phyloP scores from a whole-genome alignment of 768 basidiomycete genomes.

The Cystobasidium tubakii region DNA sequence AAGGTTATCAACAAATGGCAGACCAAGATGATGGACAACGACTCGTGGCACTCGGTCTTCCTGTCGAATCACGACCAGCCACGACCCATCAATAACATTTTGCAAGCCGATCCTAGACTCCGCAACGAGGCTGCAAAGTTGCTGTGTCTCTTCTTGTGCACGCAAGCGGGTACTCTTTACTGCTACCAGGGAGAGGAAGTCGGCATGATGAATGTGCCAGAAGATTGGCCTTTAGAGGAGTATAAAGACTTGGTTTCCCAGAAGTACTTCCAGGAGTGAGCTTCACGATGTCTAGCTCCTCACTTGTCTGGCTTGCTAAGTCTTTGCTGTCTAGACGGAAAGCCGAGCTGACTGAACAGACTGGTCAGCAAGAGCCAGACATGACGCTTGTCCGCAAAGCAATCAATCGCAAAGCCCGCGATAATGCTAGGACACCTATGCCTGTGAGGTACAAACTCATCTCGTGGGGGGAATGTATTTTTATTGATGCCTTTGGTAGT shows the following conservation, averaged over 20 bases:
- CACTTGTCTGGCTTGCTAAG: not conserved
- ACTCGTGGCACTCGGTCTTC: slow-evolving; percentile 2
- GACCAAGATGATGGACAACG: not conserved
- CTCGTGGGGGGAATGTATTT: too few species aligned
- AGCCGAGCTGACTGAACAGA: not conserved
- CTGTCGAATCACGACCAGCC: slow-evolving; percentile 61
- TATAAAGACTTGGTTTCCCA: slow-evolving; percentile 63
- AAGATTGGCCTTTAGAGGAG: slow-evolving; percentile 64
- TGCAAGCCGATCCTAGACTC: slow-evolving; percentile 52
- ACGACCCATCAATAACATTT: slow-evolving; percentile 33
- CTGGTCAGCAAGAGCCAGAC: slow-evolving; percentile 19
- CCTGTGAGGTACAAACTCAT: not conserved
- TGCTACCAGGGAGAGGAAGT: slow-evolving; percentile 72
- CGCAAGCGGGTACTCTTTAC: slow-evolving; percentile 64
- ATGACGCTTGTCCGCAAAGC: slow-evolving; percentile 34
- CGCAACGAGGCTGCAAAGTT: slow-evolving; percentile 62
- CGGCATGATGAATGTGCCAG: slow-evolving; percentile 55
- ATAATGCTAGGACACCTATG: slow-evolving; percentile 66
- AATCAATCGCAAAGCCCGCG: slow-evolving; percentile 51
- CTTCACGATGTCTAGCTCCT: not conserved
- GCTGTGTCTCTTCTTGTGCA: slow-evolving; percentile 59
- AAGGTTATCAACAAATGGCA: slow-evolving; percentile 23
- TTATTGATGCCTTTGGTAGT: slow-evolving; percentile 19
- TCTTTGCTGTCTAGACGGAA: slow-evolving; percentile 44
- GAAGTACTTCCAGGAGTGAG: slow-evolving; percentile 63